Evolutionary conservation across 2,329 filamentous ascomycete genomes (phyloP), one percentile per base, ranked within the genome.

Genomic region (Phialocephala sp.): DNA sequence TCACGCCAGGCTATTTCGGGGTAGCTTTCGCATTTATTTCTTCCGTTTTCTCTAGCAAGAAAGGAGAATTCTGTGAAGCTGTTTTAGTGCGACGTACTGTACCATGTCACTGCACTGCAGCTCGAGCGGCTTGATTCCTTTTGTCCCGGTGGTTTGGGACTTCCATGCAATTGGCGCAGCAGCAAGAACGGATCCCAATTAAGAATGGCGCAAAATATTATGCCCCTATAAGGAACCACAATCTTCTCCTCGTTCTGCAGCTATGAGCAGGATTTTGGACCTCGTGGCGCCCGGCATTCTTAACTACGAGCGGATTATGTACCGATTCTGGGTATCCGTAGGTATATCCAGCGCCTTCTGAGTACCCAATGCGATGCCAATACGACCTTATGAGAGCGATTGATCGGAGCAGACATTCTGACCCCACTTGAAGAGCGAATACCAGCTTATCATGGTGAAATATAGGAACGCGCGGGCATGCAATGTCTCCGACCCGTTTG

Each of bases 211-310:
- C 6, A 9, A n/a, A 18, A 35, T 18, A 32, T n/a, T n/a, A 18
- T 18, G 12, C 24, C 11, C 50, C 50, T 24, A 27, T 54, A 6
- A 32, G 27, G 22, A 12, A 18, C 50, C 24, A 24, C n/a, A 54
- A 54, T 32, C 50, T 22, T 24, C 22, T 15, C 27, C 24, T 54
- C 27, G 22, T 54, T n/a, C 24, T 54, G 50, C 50, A 35, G 14
- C 5, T 54, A 12, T 54, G 24, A 9, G 18, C 24, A 12, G 50
- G 50, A 35, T 32, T 18, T 54, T 11, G 6, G n/a, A 32, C 24
- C 50, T 32, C 50, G 50, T 35, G 24, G 24, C 24, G 50, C 50
- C 32, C 50, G 50, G 50, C 50, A 54, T 22, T 54, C 50, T 22
- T 22, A 54, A 24, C 50, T 54, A 24, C 35, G 50, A 22, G 50